phyloP scores from a whole-genome alignment of 805 yeast genomes.

The Cyberlindnera mycetangii region DNA sequence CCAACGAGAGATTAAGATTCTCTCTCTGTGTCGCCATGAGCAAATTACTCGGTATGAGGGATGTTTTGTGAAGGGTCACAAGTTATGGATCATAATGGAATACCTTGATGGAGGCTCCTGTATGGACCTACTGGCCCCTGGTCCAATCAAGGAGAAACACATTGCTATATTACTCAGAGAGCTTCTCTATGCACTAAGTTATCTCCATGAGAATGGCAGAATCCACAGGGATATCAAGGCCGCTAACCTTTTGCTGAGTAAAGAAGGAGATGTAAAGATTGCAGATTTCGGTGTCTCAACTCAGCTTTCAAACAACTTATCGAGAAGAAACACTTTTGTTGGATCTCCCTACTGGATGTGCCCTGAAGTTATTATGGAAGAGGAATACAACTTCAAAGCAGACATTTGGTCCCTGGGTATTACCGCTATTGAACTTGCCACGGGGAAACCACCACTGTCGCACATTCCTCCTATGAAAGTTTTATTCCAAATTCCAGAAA shows the following conservation, averaged over 20 bases:
- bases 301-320: slow-evolving; percentile 60
- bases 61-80: slow-evolving; percentile 76
- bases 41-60: slow-evolving; percentile 92
- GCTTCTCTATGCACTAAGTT: slow-evolving; percentile 63
- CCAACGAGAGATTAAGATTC: slow-evolving; percentile 84
- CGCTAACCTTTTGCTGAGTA: slow-evolving; percentile 77
- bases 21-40: slow-evolving; percentile 73
- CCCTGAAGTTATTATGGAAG: slow-evolving; percentile 93
- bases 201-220: slow-evolving; percentile 71
- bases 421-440: slow-evolving; percentile 88
- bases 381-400: slow-evolving; percentile 81
- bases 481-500: slow-evolving; percentile 41
- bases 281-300: slow-evolving; percentile 98
- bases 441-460: slow-evolving; percentile 97
- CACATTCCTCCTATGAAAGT: slow-evolving; percentile 51
- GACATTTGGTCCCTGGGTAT: slow-evolving; percentile 98
- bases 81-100: slow-evolving; percentile 96
- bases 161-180: slow-evolving; percentile 81
- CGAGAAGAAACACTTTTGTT: slow-evolving; percentile 62
- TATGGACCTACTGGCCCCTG: slow-evolving; percentile 77
- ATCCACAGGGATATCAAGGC: slow-evolving; percentile 95
- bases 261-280: slow-evolving; percentile 71
- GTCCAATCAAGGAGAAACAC: slow-evolving; percentile 81
- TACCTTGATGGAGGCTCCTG: slow-evolving; percentile 91
- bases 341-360: slow-evolving; percentile 99